Conservation (phyloP, 2,329 filamentous ascomycete genomes). For the Tolypocladium endophyticum region DNA sequence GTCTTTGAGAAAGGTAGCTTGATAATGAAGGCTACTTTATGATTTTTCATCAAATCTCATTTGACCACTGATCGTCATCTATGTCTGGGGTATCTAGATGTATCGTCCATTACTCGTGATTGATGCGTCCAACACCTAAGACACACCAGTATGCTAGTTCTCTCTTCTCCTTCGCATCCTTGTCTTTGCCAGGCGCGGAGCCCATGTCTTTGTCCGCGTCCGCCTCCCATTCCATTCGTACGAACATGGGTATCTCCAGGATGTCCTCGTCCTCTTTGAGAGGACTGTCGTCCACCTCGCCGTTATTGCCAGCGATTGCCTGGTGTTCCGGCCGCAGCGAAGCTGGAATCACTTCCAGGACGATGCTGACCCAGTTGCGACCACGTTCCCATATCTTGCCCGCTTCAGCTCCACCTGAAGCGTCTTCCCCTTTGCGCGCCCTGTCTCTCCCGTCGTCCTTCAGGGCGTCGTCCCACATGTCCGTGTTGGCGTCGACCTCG, state of each 20-base stretch:
- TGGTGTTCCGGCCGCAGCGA: conserved; percentile 33
- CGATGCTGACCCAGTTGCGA: conserved; percentile 88
- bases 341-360: conserved; percentile 75
- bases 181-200: conserved; percentile 38
- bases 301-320: conserved; percentile 16
- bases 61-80: conserved; percentile 11
- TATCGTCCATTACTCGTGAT: conserved; percentile 25
- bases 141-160: conserved; percentile 96
- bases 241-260: conserved; percentile 88
- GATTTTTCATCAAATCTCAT: conserved; percentile 22
- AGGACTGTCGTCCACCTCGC: conserved; percentile 32
- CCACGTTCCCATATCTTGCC: conserved; percentile 96
- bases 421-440: conserved; percentile 28
- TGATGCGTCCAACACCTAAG: conserved; percentile 75
- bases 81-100: conserved; percentile 29
- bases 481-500: conserved; percentile 86
- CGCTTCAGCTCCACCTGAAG: conserved; percentile 55
- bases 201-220: conserved; percentile 58
- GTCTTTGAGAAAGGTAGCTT: conserved; percentile 39
- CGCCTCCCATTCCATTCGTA: conserved; percentile 81
- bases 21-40: conserved; percentile 34
- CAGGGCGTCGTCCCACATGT: conserved; percentile 78
- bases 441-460: conserved; percentile 37
- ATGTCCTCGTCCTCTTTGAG: conserved; percentile 50
- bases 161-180: conserved; percentile 61